Conservation (phyloP, 768 basidiomycete genomes). For the Tylopilus intermedius region DNA sequence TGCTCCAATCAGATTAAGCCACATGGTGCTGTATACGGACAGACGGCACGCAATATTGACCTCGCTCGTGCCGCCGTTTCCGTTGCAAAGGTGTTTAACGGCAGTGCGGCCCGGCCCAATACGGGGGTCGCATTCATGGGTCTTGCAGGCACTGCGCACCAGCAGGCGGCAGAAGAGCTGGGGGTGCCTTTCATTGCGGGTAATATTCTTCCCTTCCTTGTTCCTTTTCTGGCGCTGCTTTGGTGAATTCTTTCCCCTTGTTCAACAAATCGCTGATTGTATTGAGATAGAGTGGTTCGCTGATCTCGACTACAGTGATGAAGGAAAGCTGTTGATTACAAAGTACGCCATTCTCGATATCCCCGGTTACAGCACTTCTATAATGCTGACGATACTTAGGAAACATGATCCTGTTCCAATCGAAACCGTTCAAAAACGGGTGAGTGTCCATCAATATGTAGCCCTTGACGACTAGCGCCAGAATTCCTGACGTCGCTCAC, state of each 20-base stretch:
- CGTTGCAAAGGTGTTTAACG: constrained; percentile 48
- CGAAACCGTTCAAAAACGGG: constrained; percentile 1
- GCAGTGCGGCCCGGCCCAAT: constrained; percentile 17
- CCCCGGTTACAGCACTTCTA: not conserved
- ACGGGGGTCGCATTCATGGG: constrained; percentile 52
- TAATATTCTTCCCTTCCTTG: constrained; percentile 8
- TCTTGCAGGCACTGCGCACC: constrained; percentile 59
- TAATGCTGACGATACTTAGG: not conserved
- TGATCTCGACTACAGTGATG: constrained; percentile 21
- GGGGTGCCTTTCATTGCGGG: constrained; percentile 62
- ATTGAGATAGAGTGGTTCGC: constrained; percentile 19
- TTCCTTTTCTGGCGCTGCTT: too few relatives aligned
- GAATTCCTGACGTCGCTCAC: not conserved
- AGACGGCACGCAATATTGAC: constrained; percentile 50
- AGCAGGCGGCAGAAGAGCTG: constrained; percentile 48
- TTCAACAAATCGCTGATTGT: not conserved
- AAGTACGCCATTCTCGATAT: constrained; percentile 32
- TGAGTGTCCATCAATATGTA: not conserved
- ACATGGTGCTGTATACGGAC: constrained; percentile 59
- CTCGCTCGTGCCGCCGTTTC: constrained; percentile 52
- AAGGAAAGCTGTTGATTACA: constrained; percentile 57
- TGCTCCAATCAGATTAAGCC: constrained; percentile 45
- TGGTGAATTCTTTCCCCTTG: not conserved
- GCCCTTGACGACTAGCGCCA: not conserved
- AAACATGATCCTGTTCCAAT: constrained; percentile 46